Evolutionary conservation across 129 eudicot species (phyloP), one percentile per base, ranked within the genome.

Genomic region (Logfia minima): DNA sequence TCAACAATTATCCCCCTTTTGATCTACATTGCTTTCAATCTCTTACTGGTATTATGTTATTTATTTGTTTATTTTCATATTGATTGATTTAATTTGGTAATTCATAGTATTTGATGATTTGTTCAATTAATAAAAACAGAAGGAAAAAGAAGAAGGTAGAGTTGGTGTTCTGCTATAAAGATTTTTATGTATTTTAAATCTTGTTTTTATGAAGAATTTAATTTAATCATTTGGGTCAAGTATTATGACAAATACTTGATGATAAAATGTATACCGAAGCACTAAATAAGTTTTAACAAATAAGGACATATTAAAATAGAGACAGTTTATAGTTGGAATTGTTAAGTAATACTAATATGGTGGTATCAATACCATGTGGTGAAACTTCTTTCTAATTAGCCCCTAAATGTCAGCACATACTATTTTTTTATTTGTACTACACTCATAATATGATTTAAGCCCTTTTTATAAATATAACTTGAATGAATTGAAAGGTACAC

Each of bases 11-110:
- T 94, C 97, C 7, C 99, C 97, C 89, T 2, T 94, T 94, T 56
- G 99, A 94, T 84, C 99, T 94, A 24, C 93, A 94, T 79, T 94
- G 99, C 85, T 94, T 89, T 69, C 99, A 94, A n/a, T 94, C 99
- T 66, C 99, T 94, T 77, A 94, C 99, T 34, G 99, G 99, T 94
- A 79, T 48, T 13, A 48, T 10, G 66, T 28, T 26, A 2, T 63
- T 22, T 48, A 31, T 65, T 55, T 19, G 11, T 62, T n/a, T 8
- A 45, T 13, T 1, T 8, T 11, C 28, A 2, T 8, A 45, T 70
- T 55, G 22, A n/a, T 39, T n/a, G 53, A 37, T 2, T 66, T 31
- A 5, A 75, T 59, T 59, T 35, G 56, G 59, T 59, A 13, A 59
- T 37, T 37, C 45, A 53, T 28, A 29, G 14, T 21, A 74, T 74